Conservation (phyloP, 768 basidiomycete species). For the Boletellus emodensis region DNA sequence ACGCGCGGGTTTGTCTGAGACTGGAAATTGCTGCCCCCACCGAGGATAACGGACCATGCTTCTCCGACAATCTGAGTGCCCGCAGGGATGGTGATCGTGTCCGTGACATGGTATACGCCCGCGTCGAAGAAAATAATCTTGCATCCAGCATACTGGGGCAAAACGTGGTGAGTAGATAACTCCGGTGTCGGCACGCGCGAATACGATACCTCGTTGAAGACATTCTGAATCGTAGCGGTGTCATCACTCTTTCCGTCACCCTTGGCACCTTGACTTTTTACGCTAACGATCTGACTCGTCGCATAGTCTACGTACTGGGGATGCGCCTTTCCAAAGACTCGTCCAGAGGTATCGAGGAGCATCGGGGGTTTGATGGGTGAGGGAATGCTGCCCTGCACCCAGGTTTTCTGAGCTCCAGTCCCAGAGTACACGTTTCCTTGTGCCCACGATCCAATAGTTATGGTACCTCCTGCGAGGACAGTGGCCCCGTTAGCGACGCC, state of each 20-base stretch:
- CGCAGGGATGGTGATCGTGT: slow-evolving; percentile 46
- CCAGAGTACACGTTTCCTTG: slow-evolving; percentile 72
- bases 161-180: background rate
- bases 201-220: slow-evolving; percentile 48
- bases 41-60: slow-evolving; percentile 48
- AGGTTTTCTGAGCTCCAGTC: slow-evolving; percentile 39
- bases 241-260: slow-evolving; percentile 78
- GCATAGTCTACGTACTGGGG: slow-evolving; percentile 65
- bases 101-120: slow-evolving; percentile 44
- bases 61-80: slow-evolving; percentile 48
- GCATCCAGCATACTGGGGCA: slow-evolving; percentile 56
- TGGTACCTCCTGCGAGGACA: slow-evolving; percentile 35
- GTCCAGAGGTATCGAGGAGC: slow-evolving; percentile 54
- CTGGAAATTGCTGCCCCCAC: slow-evolving; percentile 38
- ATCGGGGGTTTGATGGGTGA: slow-evolving; percentile 47
- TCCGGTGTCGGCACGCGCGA: background rate
- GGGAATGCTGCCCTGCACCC: slow-evolving; percentile 46
- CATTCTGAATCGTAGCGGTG: slow-evolving; percentile 56
- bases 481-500: slow-evolving; percentile 27
- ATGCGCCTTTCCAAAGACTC: slow-evolving; percentile 56
- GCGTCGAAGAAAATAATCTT: slow-evolving; percentile 83
- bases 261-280: slow-evolving; percentile 61
- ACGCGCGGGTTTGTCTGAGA: slow-evolving; percentile 36
- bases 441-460: slow-evolving; percentile 52
- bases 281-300: slow-evolving; percentile 62